Evolutionary conservation across 164 flowering plant genomes (phyloP).

Genomic region (Nymphaea thermarum): DNA sequence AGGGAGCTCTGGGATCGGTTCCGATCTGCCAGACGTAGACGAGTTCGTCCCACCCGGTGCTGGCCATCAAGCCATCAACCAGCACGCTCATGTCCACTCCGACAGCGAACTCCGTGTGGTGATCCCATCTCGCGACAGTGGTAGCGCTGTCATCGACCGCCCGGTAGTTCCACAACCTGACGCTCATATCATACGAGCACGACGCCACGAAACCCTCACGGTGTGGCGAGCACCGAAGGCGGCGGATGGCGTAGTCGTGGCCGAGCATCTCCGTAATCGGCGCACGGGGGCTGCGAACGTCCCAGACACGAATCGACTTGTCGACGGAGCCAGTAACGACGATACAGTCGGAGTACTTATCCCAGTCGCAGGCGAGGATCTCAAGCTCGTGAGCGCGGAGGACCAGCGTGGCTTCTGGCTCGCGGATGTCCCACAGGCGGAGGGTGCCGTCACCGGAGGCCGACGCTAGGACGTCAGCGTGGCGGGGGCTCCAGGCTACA

Average conservation of each 20-base stretch:
- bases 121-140: constrained; percentile 81
- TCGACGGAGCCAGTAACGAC: constrained; percentile 74
- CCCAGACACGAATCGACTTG: constrained; percentile 80
- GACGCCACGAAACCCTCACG: constrained; percentile 38
- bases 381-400: constrained; percentile 78
- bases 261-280: constrained; percentile 16
- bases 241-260: constrained; percentile 71
- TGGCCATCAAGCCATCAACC: constrained; percentile 88
- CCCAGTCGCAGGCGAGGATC: constrained; percentile 79
- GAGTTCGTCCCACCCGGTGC: constrained; percentile 94
- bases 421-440: constrained; percentile 89
- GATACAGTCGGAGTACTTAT: constrained; percentile 73
- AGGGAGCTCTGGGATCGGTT: constrained; percentile 77
- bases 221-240: constrained; percentile 83
- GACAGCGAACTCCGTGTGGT: constrained; percentile 88
- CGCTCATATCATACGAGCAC: constrained; percentile 92
- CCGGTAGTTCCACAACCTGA: constrained; percentile 82
- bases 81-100: constrained; percentile 97
- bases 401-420: constrained; percentile 64
- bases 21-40: constrained; percentile 97
- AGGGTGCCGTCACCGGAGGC: constrained; percentile 82
- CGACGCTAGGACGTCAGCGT: constrained; percentile 83
- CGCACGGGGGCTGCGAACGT: constrained; percentile 38
- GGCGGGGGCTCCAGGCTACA: constrained; percentile 81
- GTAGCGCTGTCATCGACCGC: constrained; percentile 39